phyloP scores from a whole-genome alignment of 495 filamentous ascomycete genomes.

The Zalerion maritima region DNA sequence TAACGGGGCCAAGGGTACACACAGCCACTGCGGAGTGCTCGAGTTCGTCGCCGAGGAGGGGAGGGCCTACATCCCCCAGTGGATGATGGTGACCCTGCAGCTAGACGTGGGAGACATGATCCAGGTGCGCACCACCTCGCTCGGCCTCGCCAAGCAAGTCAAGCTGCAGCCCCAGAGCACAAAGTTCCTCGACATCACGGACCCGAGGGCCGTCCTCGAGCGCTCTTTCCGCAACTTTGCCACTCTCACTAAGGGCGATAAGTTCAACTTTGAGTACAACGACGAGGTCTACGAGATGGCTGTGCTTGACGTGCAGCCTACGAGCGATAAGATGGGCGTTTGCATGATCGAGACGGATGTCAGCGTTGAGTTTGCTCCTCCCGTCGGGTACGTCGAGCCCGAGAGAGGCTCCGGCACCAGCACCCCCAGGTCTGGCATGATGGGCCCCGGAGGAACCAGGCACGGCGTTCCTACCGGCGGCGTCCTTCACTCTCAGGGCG shows the following conservation, averaged over 20 bases:
- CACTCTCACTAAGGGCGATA: slow-evolving; percentile 76
- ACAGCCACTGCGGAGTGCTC: slow-evolving; percentile 84
- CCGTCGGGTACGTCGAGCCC: slow-evolving; percentile 85
- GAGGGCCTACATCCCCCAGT: slow-evolving; percentile 86
- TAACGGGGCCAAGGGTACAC: slow-evolving; percentile 64
- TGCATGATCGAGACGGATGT: slow-evolving; percentile 91
- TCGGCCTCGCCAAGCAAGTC: slow-evolving; percentile 77
- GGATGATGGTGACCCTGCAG: slow-evolving; percentile 88
- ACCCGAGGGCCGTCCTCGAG: slow-evolving; percentile 95
- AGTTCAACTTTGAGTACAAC: slow-evolving; percentile 93
- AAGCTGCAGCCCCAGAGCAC: slow-evolving; percentile 89
- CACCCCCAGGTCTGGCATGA: slow-evolving; percentile 37
- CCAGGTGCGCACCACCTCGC: slow-evolving; percentile 84
- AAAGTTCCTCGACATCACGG: slow-evolving; percentile 86
- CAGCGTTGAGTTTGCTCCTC: slow-evolving; percentile 86
- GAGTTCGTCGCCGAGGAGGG: slow-evolving; percentile 98
- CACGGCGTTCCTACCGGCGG: slow-evolving; percentile 44
- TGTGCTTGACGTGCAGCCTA: slow-evolving; percentile 82
- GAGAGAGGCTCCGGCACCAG: slow-evolving; percentile 50
- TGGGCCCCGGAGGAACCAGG: slow-evolving; percentile 23
- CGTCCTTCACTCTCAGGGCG: slow-evolving; percentile 64
- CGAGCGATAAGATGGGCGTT: slow-evolving; percentile 61
- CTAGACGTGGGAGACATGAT: slow-evolving; percentile 87
- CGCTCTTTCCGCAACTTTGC: slow-evolving; percentile 92
- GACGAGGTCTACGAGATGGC: slow-evolving; percentile 84